Conservation (phyloP, 306 rosid species). For the Astragalus glycyphyllos region DNA sequence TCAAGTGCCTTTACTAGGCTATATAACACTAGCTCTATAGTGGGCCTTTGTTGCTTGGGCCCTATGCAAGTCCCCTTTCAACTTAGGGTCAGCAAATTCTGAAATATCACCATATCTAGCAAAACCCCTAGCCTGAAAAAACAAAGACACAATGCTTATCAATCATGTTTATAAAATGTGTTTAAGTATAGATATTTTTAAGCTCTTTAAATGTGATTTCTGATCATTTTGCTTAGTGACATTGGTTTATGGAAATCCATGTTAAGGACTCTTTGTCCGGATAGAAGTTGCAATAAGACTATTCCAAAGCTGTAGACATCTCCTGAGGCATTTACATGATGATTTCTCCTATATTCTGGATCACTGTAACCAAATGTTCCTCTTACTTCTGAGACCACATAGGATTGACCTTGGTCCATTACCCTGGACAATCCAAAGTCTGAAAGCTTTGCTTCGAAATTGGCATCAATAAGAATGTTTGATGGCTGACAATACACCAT, state of each 20-base stretch:
- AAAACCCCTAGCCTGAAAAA: constrained; percentile 56
- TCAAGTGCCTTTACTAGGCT: constrained; percentile 55
- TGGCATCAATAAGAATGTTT: constrained; percentile 61
- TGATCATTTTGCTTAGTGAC: constrained; percentile 64
- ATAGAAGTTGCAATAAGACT: constrained; percentile 65
- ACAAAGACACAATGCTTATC: constrained; percentile 15
- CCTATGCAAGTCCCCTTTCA: constrained; percentile 61
- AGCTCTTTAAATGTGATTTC: constrained; percentile 9
- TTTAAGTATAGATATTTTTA: not conserved
- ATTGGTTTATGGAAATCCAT: constrained; percentile 50
- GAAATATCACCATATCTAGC: constrained; percentile 50
- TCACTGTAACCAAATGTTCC: constrained; percentile 79
- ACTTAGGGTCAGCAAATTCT: constrained; percentile 64
- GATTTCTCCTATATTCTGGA: constrained; percentile 66
- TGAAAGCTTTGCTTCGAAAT: constrained; percentile 69
- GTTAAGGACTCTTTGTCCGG: constrained; percentile 66
- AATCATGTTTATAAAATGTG: not conserved
- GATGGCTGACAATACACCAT: constrained; percentile 58
- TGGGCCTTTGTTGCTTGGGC: constrained; percentile 59
- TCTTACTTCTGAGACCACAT: constrained; percentile 75
- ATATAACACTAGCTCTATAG: constrained; percentile 54
- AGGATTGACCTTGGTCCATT: constrained; percentile 61
- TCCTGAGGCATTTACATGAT: constrained; percentile 70
- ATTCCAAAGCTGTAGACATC: constrained; percentile 77
- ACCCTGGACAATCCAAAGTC: constrained; percentile 75